Conservation (phyloP, 2,329 filamentous ascomycete species). For the Ascochyta lentis region DNA sequence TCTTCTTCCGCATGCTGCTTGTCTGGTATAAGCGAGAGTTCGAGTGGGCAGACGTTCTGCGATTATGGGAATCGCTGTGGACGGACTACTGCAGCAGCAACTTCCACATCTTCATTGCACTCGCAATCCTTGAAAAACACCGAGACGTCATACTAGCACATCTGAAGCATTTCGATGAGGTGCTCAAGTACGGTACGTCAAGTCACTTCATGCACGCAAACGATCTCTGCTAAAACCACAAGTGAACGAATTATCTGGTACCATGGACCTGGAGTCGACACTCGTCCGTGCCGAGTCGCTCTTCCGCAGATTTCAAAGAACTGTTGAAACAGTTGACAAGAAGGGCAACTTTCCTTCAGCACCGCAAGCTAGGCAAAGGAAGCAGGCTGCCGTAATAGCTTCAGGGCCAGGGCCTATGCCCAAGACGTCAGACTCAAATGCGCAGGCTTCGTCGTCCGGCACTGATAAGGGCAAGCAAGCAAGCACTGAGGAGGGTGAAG, state of each 20-base stretch:
- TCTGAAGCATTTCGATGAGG: slow-evolving; percentile 92
- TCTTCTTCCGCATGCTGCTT: slow-evolving; percentile 98
- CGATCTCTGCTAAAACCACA: slow-evolving; percentile 10
- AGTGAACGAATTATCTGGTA: slow-evolving; percentile 95
- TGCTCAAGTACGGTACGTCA: slow-evolving; percentile 86
- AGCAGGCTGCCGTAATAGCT: slow-evolving; percentile 47
- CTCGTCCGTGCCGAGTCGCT: slow-evolving; percentile 87
- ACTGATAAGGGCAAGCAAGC: slow-evolving; percentile 47
- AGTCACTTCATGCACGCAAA: not conserved
- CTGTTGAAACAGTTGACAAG: slow-evolving; percentile 91
- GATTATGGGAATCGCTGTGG: slow-evolving; percentile 93
- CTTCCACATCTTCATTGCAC: slow-evolving; percentile 92
- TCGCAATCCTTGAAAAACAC: slow-evolving; percentile 95
- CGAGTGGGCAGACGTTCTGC: slow-evolving; percentile 82
- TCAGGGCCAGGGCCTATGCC: slow-evolving; percentile 34
- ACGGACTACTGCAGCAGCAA: slow-evolving; percentile 88
- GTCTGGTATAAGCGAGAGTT: slow-evolving; percentile 99
- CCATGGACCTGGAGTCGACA: slow-evolving; percentile 87
- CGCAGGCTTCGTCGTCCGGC: slow-evolving; percentile 35
- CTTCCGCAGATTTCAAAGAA: slow-evolving; percentile 85
- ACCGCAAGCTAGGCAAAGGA: slow-evolving; percentile 57
- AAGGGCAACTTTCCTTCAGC: slow-evolving; percentile 79
- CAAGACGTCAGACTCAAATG: slow-evolving; percentile 23
- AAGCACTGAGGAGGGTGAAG: slow-evolving; percentile 33
- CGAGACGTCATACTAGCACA: slow-evolving; percentile 96